Conservation (phyloP, 345 rosid species). For the Dipteronia dyeriana region DNA sequence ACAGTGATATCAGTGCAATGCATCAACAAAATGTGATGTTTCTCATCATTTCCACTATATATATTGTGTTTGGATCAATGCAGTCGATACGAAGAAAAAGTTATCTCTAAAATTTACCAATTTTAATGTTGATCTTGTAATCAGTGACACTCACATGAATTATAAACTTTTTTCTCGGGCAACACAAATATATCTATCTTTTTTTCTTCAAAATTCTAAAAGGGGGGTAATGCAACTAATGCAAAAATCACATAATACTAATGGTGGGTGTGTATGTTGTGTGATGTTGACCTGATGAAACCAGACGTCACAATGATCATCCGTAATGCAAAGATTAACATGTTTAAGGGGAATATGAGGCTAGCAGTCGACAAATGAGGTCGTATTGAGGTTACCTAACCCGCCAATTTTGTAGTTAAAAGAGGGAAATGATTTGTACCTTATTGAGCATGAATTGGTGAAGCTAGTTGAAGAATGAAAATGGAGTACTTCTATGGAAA, state of each 20-base stretch:
- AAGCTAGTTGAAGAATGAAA: constrained; percentile 46
- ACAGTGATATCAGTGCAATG: too few species aligned
- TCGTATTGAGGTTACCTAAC: constrained; percentile 42
- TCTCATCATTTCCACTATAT: too few species aligned
- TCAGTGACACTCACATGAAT: not conserved
- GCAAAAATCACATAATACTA: not conserved
- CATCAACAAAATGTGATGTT: too few species aligned
- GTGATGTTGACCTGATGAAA: constrained; percentile 49
- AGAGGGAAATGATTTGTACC: constrained; percentile 46
- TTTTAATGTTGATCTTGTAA: not conserved
- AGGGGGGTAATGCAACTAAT: too few species aligned
- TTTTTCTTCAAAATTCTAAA: not conserved
- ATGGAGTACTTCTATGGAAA: not conserved
- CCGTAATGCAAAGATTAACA: constrained; percentile 57
- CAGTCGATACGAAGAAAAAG: too few species aligned
- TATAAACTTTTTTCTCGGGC: too few species aligned
- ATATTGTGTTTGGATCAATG: too few species aligned
- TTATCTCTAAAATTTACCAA: too few species aligned
- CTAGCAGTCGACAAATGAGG: constrained; percentile 68
- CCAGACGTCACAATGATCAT: constrained; percentile 46
- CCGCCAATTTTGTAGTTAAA: constrained; percentile 38
- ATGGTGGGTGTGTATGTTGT: constrained; percentile 2
- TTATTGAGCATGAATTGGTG: constrained; percentile 58
- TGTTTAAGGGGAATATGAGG: constrained; percentile 61
- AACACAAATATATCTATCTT: too few species aligned